A percentile compares a stretch with the other conserved stretches of the same genome.
These are phyloP conservation scores for Pilaira anomala DNA, from an alignment of 192 early-diverging fungal genomes.

Conservation along the genomic window DNA sequence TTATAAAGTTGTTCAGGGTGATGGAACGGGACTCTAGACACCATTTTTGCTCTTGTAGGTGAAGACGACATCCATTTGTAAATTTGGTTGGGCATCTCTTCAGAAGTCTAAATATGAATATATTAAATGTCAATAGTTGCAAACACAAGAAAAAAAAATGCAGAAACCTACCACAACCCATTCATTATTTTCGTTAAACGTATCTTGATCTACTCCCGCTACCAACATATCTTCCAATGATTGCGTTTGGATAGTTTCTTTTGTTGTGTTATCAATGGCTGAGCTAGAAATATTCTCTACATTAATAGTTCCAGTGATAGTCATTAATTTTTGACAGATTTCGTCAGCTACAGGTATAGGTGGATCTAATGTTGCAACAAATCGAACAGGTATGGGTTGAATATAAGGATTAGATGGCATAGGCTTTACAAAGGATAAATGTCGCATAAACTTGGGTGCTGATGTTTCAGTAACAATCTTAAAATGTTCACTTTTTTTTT, in stretches of 20 bases:
- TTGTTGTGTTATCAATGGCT: neutral
- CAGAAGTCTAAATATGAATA: neutral
- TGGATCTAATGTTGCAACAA: conserved; percentile 26
- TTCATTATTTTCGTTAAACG: neutral
- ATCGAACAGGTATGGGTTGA: conserved; percentile 21
- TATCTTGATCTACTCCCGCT: neutral
- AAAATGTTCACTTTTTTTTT: conserved; percentile 19
- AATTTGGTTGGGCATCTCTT: conserved; percentile 6
- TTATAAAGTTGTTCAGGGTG: conserved; percentile 31
- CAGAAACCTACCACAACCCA: neutral
- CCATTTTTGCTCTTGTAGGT: conserved; percentile 23
- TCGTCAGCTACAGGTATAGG: conserved; percentile 29
- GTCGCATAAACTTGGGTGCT: conserved; percentile 11
- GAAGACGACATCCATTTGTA: conserved; percentile 18
- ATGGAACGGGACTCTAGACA: conserved; percentile 30
- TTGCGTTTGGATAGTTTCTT: neutral
- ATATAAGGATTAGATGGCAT: conserved; percentile 14
- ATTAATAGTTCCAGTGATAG: conserved; percentile 6
- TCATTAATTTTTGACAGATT: conserved; percentile 21
- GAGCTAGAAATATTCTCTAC: neutral
- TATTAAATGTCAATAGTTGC: neutral
- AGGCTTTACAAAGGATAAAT: conserved; percentile 25
- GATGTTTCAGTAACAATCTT: conserved; percentile 23
- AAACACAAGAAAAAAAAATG: too few relatives aligned
- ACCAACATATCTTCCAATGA: conserved; percentile 32